Conservation (phyloP, 2,329 filamentous ascomycete species). For the Fusarium xylarioides region DNA sequence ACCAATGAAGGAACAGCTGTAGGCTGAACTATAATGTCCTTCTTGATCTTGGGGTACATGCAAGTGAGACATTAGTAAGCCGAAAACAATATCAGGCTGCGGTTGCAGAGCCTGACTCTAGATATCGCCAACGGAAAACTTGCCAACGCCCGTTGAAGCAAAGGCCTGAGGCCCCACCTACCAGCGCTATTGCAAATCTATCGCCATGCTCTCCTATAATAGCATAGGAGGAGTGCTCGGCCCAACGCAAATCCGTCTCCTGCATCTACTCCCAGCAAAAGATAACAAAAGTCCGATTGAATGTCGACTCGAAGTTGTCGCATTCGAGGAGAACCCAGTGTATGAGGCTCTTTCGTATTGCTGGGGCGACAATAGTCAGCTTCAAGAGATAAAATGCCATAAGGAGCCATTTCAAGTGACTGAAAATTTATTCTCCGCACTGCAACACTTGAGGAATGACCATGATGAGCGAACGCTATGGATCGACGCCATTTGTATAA, state of each 20-base stretch:
- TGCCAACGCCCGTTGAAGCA: neutral
- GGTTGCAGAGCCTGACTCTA: neutral
- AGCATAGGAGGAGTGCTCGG: neutral
- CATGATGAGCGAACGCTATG: neutral
- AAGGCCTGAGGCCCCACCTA: too few species aligned
- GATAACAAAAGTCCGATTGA: rapidly evolving
- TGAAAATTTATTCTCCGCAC: neutral
- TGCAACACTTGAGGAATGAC: neutral
- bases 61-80: neutral
- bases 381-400: neutral
- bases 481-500: neutral
- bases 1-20: rapidly evolving
- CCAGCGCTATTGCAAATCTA: too few species aligned
- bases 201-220: neutral
- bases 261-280: neutral
- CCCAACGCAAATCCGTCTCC: neutral
- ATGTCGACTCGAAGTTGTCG: neutral
- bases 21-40: rapidly evolving
- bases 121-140: neutral
- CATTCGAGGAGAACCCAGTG: neutral
- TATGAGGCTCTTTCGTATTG: neutral
- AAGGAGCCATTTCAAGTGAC: neutral
- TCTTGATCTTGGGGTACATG: neutral
- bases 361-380: neutral
- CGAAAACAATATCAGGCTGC: too few species aligned